These are phyloP conservation scores for Telopea speciosissima DNA, from an alignment of 177 flowering plant genomes.

Conservation along the genomic window DNA sequence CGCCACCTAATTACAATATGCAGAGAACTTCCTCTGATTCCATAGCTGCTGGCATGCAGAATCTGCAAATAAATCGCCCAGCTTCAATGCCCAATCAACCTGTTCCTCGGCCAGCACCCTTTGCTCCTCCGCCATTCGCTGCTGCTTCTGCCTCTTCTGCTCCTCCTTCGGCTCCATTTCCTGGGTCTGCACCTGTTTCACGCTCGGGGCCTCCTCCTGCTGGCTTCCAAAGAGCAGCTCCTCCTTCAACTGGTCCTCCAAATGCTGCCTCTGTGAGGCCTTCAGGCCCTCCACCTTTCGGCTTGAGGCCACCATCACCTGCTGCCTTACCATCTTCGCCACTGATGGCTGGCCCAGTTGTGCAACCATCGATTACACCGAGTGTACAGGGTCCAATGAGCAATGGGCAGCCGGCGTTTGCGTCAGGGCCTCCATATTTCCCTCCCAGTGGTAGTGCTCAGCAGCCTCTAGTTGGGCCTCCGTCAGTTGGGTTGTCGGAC, in stretches of 20 bases:
- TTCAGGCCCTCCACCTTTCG: slow-evolving; percentile 38
- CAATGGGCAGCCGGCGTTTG: slow-evolving; percentile 53
- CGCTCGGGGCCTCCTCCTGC: neutral
- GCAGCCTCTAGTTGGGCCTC: slow-evolving; percentile 42
- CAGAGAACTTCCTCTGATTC: slow-evolving; percentile 36
- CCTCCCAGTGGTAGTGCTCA: slow-evolving; percentile 30
- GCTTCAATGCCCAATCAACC: slow-evolving; percentile 27
- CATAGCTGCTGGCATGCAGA: slow-evolving; percentile 46
- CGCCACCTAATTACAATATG: slow-evolving; percentile 40
- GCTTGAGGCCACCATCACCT: slow-evolving; percentile 36
- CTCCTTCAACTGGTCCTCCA: slow-evolving; percentile 7
- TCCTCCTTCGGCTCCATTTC: slow-evolving; percentile 19
- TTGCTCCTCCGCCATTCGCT: slow-evolving; percentile 35
- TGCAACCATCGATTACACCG: slow-evolving; percentile 28
- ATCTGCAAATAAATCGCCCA: slow-evolving; percentile 46
- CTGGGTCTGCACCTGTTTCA: slow-evolving; percentile 22
- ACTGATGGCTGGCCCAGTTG: slow-evolving; percentile 20
- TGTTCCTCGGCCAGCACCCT: slow-evolving; percentile 31
- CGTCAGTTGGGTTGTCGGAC: slow-evolving; percentile 23
- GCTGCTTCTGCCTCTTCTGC: slow-evolving; percentile 10
- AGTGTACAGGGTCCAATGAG: slow-evolving; percentile 22
- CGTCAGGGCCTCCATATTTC: slow-evolving; percentile 35
- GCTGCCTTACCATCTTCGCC: slow-evolving; percentile 32
- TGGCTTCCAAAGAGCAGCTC: neutral
- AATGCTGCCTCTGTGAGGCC: slow-evolving; percentile 41